Conservation (phyloP, 108 stramenopile species). For the Skeletonema costatum region DNA sequence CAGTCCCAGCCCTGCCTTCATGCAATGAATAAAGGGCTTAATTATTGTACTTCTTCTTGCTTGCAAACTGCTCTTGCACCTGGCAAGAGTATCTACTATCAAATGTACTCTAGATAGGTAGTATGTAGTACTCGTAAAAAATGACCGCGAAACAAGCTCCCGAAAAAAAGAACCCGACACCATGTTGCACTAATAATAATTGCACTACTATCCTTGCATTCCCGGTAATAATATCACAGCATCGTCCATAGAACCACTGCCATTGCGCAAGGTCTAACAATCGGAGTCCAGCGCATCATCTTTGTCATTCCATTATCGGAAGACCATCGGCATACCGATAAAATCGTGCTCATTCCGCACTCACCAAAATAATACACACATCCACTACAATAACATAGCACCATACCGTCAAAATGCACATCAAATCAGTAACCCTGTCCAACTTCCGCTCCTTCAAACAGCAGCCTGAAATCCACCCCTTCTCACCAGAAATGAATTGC, state of each 20-base stretch:
- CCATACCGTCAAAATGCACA: slow-evolving; percentile 74
- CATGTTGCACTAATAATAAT: no score
- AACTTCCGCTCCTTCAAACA: slow-evolving; percentile 96
- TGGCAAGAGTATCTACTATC: no score
- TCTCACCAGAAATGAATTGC: slow-evolving; percentile 93
- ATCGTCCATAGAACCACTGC: neutral
- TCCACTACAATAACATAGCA: neutral
- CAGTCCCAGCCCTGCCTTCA: no score
- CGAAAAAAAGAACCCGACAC: no score
- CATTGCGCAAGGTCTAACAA: neutral
- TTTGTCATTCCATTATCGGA: neutral
- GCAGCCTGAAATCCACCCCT: slow-evolving; percentile 94
- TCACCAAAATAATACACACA: neutral
- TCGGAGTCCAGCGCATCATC: neutral
- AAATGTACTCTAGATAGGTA: no score
- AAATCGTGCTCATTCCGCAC: neutral
- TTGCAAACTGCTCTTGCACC: no score
- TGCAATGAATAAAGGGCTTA: no score
- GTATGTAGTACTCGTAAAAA: no score
- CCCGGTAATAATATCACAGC: neutral
- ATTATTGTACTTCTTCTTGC: no score
- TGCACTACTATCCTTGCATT: neutral
- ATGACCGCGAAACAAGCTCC: no score
- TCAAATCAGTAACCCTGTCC: slow-evolving; percentile 96
- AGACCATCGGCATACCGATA: neutral